Percentiles rank a stretch among this genome's conserved stretches.
Evolutionary conservation across 495 filamentous ascomycete genomes (phyloP).

Genomic region (Aspergillus funiculosus): DNA sequence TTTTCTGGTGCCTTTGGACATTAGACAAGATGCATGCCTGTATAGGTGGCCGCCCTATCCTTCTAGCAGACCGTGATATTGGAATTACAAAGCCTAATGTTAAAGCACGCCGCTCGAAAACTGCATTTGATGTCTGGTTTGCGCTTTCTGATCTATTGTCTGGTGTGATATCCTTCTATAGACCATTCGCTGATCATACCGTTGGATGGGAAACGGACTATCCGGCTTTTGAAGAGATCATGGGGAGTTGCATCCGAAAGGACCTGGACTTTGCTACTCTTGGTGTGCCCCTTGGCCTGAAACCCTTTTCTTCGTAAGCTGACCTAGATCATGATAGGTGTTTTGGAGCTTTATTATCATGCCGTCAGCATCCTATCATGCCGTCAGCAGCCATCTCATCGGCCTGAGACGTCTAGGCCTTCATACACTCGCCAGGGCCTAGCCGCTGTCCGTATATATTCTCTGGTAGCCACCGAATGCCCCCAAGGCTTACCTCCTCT

Average conservation of each 20-base stretch:
- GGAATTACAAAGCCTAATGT: conserved; percentile 32
- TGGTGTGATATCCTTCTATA: conserved; percentile 61
- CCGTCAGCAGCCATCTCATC: conserved; percentile 37
- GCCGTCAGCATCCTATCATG: conserved; percentile 59
- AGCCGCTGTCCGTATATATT: conserved; percentile 59
- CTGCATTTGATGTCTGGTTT: conserved; percentile 49
- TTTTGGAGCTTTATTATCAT: conserved; percentile 66
- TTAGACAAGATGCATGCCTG: conserved; percentile 59
- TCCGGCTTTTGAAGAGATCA: conserved; percentile 62
- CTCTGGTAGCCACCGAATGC: conserved; percentile 51
- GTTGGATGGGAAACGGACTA: conserved; percentile 52
- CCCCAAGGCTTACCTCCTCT: conserved; percentile 49
- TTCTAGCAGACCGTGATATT: conserved; percentile 62
- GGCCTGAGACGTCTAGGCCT: conserved; percentile 31
- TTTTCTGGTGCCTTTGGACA: conserved; percentile 65
- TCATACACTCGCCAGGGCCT: conserved; percentile 58
- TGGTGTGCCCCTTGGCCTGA: conserved; percentile 16
- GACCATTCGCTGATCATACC: conserved; percentile 45
- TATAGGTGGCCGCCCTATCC: conserved; percentile 57
- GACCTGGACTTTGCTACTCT: conserved; percentile 28
- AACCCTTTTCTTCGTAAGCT: not conserved
- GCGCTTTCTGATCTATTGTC: conserved; percentile 52
- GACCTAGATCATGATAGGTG: conserved; percentile 32
- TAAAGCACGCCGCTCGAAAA: conserved; percentile 6
- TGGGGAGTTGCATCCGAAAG: conserved; percentile 41